A percentile compares a stretch with the other conserved stretches of the same genome.
These are phyloP conservation scores for Globisporangium sylvaticum DNA, from an alignment of 352 stramenopile species.

Conservation along the genomic window DNA sequence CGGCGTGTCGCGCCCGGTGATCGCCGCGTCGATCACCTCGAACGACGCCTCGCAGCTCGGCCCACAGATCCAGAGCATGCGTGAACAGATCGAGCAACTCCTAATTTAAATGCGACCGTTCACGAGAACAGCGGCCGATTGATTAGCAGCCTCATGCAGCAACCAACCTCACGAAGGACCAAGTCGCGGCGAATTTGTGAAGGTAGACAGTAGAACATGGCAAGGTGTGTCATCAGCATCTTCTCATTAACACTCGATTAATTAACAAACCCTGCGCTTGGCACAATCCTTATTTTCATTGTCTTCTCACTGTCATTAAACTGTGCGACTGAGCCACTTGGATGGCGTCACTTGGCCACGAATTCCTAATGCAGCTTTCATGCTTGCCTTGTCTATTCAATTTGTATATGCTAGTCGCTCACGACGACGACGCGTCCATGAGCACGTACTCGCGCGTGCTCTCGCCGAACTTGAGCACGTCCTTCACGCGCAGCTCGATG, in stretches of 20 bases:
- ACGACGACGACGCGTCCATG: slow-evolving; percentile 49
- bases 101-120: slow-evolving; percentile 92
- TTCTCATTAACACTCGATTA: neutral
- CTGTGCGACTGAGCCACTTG: neutral
- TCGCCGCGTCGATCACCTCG: slow-evolving; percentile 97
- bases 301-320: neutral
- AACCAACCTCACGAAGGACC: neutral
- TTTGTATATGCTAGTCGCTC: neutral
- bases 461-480: slow-evolving; percentile 95
- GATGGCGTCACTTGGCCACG: neutral
- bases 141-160: slow-evolving; percentile 16
- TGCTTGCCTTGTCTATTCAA: neutral
- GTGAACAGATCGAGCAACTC: slow-evolving; percentile 99
- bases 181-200: neutral
- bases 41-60: slow-evolving; percentile 99
- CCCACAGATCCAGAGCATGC: slow-evolving; percentile 98
- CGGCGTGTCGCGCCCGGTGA: slow-evolving; percentile 98
- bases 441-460: slow-evolving; percentile 98
- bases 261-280: slow-evolving; percentile 5
- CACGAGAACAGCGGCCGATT: neutral
- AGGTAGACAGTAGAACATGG: neutral
- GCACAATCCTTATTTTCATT: neutral
- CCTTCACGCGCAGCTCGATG: slow-evolving; percentile 94
- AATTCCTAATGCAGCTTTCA: neutral
- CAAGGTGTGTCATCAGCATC: neutral